These are phyloP conservation scores for Chrysosporium queenslandicum DNA, from an alignment of 2,329 filamentous ascomycete genomes.

Conservation along the genomic window DNA sequence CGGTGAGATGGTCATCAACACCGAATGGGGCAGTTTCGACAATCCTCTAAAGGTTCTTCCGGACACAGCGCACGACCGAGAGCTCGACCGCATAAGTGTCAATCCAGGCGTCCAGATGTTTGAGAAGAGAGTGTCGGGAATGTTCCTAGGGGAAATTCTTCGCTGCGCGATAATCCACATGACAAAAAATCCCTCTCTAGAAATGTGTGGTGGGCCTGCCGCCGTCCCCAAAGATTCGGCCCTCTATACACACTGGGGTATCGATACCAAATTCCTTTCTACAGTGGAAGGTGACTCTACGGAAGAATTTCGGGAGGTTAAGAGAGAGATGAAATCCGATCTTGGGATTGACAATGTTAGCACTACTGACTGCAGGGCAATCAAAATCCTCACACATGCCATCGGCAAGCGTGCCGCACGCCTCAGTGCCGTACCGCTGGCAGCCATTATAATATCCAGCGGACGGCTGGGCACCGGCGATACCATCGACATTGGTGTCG, in stretches of 20 bases:
- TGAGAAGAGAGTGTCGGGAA: slow-evolving; percentile 94
- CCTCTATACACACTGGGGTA: slow-evolving; percentile 71
- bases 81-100: slow-evolving; percentile 67
- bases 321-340: slow-evolving; percentile 66
- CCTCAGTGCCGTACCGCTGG: slow-evolving; percentile 78
- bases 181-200: slow-evolving; percentile 54
- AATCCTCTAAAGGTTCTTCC: slow-evolving; percentile 84
- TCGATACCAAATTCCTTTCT: slow-evolving; percentile 85
- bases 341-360: slow-evolving; percentile 67
- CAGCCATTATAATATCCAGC: slow-evolving; percentile 70
- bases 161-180: slow-evolving; percentile 65
- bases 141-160: slow-evolving; percentile 94
- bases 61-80: slow-evolving; percentile 69
- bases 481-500: slow-evolving; percentile 82
- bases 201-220: slow-evolving; percentile 70
- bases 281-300: slow-evolving; percentile 73
- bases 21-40: slow-evolving; percentile 97
- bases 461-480: slow-evolving; percentile 59
- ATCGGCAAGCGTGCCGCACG: slow-evolving; percentile 82
- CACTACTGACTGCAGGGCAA: slow-evolving; percentile 74
- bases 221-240: slow-evolving; percentile 54
- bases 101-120: slow-evolving; percentile 98
- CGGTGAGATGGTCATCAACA: slow-evolving; percentile 95
- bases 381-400: slow-evolving; percentile 71
- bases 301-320: slow-evolving; percentile 59